phyloP scores from a whole-genome alignment of 345 rosid species.

The Erysimum cheiranthoides region DNA sequence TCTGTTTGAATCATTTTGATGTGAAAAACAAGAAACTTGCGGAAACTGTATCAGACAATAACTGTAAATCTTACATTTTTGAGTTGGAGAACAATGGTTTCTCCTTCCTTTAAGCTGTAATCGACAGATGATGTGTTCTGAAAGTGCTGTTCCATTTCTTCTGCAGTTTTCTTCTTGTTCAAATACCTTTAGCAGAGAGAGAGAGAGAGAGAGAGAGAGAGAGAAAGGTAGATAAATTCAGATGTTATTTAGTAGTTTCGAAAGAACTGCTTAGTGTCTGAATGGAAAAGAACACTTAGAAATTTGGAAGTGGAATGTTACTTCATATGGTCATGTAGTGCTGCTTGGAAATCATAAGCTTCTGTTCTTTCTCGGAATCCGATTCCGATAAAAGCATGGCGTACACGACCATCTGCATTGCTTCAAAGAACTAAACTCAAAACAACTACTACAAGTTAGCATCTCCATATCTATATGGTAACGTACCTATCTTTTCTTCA shows the following conservation, averaged over 20 bases:
- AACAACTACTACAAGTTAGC: constrained; percentile 21
- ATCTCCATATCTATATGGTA: constrained; percentile 20
- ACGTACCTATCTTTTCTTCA: constrained; percentile 90
- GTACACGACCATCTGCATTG: constrained; percentile 81
- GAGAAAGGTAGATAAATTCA: background rate
- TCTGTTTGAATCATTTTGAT: constrained; percentile 45
- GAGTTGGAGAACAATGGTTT: constrained; percentile 78
- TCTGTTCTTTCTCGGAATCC: constrained; percentile 99
- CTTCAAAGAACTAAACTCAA: constrained; percentile 36
- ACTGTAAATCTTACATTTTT: constrained; percentile 62
- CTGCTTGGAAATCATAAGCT: constrained; percentile 99
- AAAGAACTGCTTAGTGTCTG: background rate
- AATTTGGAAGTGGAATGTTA: constrained; percentile 43
- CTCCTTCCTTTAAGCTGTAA: constrained; percentile 96
- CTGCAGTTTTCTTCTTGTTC: constrained; percentile 96
- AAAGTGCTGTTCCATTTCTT: constrained; percentile 98
- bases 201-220: constrained; percentile 11
- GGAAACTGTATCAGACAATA: background rate
- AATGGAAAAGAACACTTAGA: background rate
- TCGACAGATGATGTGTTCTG: constrained; percentile 75
- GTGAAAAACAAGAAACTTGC: constrained; percentile 4
- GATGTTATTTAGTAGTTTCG: background rate
- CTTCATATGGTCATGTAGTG: constrained; percentile 97
- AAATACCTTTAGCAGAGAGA: constrained; percentile 60
- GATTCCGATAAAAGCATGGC: constrained; percentile 96